Base-by-base conservation (phyloP, 768 basidiomycete species). In the Artomyces pyxidatus region DNA sequence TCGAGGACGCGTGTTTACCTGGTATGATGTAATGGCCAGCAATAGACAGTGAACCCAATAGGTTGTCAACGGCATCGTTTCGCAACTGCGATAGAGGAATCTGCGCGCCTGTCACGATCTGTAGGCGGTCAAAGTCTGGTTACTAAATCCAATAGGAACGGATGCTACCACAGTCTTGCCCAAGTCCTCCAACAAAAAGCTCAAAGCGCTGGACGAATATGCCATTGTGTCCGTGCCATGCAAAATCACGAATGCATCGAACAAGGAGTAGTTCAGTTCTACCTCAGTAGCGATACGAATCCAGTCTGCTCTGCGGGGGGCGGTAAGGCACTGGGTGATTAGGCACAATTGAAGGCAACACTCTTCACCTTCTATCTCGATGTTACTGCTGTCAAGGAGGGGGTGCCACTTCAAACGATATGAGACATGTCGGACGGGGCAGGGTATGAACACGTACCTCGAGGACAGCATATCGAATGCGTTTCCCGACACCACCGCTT, bases 171-270 rank as follows among this genome's bases (percentile, higher is more conserved):
- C 85, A 1, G 89, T 92, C 69, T 91, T 93, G 42, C 91, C 90
- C 3, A 97, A 75, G 56, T 96, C 91, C 67, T 96, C 92, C 6
- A 97, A 74, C 47, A 97, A 67, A 64, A 96, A 97, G 61, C 86
- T 88, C 30, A 95, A 73, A 3, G 92, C 90, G 42, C 89, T 91
- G 7, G 91, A 80, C 7, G 85, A 85, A 65, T 91, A 94, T 16
- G 82, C 80, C 88, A 93, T 92, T 1, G 88, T 92, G 60, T 95
- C 93, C 9, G 88, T 91, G 28, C 92, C 92, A 60, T 95, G 92
- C 17, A 95, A 68, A 26, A 96, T 71, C 17, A 97, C 81, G 60
- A 97, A 96, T 0, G 89, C 90, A 58, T 97, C 94, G 61, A 90
- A 97, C 12, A 62, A 58, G 27, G 74, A 63, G 60, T 96, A 96